Evolutionary conservation across 2,329 filamentous ascomycete species (phyloP).

Genomic region (Fusarium albidum): DNA sequence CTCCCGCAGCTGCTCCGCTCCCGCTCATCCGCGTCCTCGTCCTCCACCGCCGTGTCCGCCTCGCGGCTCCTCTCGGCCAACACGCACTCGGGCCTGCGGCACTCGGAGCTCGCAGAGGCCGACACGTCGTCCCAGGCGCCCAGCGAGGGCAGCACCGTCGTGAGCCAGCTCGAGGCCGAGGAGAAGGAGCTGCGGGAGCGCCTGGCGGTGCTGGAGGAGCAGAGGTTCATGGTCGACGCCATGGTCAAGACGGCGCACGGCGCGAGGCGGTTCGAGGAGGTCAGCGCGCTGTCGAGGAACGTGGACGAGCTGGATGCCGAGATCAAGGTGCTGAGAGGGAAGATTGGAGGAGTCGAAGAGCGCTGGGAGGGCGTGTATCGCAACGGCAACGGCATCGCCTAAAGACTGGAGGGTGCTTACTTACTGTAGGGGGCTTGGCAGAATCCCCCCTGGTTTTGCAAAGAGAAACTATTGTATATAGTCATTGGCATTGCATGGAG

Average conservation of each 20-base stretch:
- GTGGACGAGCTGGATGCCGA: slow-evolving; percentile 83
- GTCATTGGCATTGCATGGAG: slow-evolving; percentile 47
- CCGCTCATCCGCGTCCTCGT: slow-evolving; percentile 47
- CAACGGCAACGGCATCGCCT: slow-evolving; percentile 42
- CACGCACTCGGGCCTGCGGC: slow-evolving; percentile 51
- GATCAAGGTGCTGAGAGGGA: slow-evolving; percentile 72
- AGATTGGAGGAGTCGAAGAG: slow-evolving; percentile 71
- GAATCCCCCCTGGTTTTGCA: background rate
- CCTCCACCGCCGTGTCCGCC: slow-evolving; percentile 36
- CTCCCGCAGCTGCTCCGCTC: slow-evolving; percentile 71
- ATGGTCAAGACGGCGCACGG: slow-evolving; percentile 84
- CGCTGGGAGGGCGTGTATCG: slow-evolving; percentile 63
- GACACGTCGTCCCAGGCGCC: slow-evolving; percentile 55
- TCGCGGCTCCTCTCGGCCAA: slow-evolving; percentile 45
- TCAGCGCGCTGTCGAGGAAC: slow-evolving; percentile 80
- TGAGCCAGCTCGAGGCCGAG: slow-evolving; percentile 75
- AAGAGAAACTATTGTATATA: slow-evolving; percentile 13
- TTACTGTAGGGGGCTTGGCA: background rate
- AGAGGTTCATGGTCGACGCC: slow-evolving; percentile 85
- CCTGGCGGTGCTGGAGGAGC: slow-evolving; percentile 87
- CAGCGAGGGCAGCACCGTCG: slow-evolving; percentile 62
- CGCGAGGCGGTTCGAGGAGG: slow-evolving; percentile 84
- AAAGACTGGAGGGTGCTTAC: too few species aligned
- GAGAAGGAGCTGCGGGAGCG: slow-evolving; percentile 83
- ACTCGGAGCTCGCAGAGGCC: slow-evolving; percentile 55